Evolutionary conservation across 768 basidiomycete genomes (phyloP), one percentile per base, ranked within the genome.

Genomic region (Inosperma sp.): DNA sequence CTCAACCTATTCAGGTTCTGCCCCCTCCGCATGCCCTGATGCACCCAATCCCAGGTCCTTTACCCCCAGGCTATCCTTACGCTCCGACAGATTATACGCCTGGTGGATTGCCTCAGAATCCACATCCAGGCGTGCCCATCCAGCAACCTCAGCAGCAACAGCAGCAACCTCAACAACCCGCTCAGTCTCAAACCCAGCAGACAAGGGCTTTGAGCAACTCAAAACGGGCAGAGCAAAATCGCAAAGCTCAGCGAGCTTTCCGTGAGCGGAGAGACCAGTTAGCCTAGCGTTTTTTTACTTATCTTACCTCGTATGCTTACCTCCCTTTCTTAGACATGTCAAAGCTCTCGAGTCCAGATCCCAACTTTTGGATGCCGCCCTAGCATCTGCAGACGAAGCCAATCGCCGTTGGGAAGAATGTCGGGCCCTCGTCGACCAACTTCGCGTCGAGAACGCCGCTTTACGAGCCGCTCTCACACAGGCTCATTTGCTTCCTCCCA

Each of bases 161-260:
- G 58, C 61, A 66, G 47, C 65, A 7, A 62, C 64, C 5, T 62
- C 67, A 6, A 58, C 61, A 50, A 35, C 40, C 14, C 52, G 58
- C 42, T 50, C 68, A 31, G 55, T 59, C 36, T 66, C 69, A 16
- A 31, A 2, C 35, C 3, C 48, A 17, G 12, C 48, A 36, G 36
- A 76, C 77, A 21, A 74, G 89, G 40, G 69, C 81, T 9, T 73
- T 93, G 43, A 88, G 85, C 66, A 81, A 77, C 62, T 87, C 83
- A 64, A 93, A 93, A 63, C 81, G 93, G 8, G 93, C 93, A 35
- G 93, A 94, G 61, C 93, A 96, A 72, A 96, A 96, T 66, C 78
- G 93, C 59, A 93, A 93, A 67, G 93, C 93, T 0, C 93, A 96
- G 69, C 78, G 92, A 34, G 92, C 91, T 2, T 96, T 94, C 67